Evolutionary conservation across 345 rosid genomes (phyloP).

Genomic region (Gossypium sturtianum): DNA sequence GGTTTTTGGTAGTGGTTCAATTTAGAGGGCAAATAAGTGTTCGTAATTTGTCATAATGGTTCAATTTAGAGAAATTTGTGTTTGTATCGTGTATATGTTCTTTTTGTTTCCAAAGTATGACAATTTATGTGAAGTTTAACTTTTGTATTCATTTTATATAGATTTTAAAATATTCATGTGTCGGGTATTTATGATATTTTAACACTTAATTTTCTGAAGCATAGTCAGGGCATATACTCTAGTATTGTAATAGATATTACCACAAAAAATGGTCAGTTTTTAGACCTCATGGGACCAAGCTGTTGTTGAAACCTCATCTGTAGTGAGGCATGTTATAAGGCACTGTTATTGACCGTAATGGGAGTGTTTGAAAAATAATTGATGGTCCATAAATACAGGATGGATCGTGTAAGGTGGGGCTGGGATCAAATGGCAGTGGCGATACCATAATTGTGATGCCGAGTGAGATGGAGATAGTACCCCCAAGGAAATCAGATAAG

Average conservation of each 20-base stretch:
- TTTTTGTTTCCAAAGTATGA: too few species aligned
- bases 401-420: constrained; percentile 67
- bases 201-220: background rate
- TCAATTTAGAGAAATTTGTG: background rate
- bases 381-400: constrained; percentile 38
- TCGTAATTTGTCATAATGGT: background rate
- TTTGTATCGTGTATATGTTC: too few species aligned
- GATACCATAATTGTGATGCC: constrained; percentile 42
- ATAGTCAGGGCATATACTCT: background rate
- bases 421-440: constrained; percentile 53
- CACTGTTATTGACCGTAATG: background rate
- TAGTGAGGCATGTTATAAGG: background rate
- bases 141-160: background rate
- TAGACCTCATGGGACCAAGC: background rate
- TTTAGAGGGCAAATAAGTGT: background rate
- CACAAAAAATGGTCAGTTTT: background rate
- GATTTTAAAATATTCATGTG: background rate
- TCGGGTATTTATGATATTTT: background rate
- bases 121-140: too few species aligned
- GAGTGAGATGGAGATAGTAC: constrained; percentile 57
- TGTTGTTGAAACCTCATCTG: background rate
- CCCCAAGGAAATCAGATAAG: constrained; percentile 74
- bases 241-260: background rate
- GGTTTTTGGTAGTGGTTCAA: background rate
- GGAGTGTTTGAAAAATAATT: background rate